Conservation (phyloP, 345 rosid species). For the Psidium guajava region DNA sequence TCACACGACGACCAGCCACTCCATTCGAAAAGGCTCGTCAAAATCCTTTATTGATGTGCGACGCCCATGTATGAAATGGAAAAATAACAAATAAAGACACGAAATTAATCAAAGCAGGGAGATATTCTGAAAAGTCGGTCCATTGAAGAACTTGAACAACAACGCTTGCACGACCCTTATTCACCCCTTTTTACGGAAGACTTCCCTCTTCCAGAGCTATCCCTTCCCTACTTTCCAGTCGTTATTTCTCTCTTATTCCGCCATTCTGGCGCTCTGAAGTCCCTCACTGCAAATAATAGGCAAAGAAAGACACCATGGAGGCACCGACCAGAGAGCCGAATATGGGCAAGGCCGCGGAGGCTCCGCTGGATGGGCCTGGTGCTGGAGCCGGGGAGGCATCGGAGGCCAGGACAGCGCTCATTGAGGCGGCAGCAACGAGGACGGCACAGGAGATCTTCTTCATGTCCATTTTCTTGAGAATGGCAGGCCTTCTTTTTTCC, state of each 20-base stretch:
- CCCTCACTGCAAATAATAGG: constrained; percentile 41
- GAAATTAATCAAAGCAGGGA: not conserved
- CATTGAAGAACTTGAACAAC: not conserved
- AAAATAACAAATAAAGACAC: not conserved
- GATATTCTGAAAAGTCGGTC: not conserved
- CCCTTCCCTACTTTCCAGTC: not conserved
- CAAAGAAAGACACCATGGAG: constrained; percentile 47
- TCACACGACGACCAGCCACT: not conserved
- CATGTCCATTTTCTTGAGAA: constrained; percentile 36
- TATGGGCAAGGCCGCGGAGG: constrained; percentile 33
- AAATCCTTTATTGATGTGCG: not conserved
- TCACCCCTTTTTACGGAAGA: not conserved
- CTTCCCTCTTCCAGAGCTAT: not conserved
- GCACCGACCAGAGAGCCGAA: constrained; percentile 56
- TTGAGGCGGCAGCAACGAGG: constrained; percentile 40
- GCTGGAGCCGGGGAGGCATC: constrained; percentile 29
- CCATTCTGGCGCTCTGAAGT: not conserved
- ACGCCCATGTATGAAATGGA: not conserved
- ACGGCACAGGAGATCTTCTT: constrained; percentile 56
- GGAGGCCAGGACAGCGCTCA: constrained; percentile 43
- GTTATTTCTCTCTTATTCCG: not conserved
- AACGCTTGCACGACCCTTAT: not conserved
- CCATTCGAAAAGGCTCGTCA: not conserved
- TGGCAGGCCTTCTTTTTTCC: not conserved
- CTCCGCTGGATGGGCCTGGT: constrained; percentile 25